Evolutionary conservation across 202 grass and related monocot genomes (phyloP), one percentile per base, ranked within the genome.

Genomic region (Digitaria exilis): DNA sequence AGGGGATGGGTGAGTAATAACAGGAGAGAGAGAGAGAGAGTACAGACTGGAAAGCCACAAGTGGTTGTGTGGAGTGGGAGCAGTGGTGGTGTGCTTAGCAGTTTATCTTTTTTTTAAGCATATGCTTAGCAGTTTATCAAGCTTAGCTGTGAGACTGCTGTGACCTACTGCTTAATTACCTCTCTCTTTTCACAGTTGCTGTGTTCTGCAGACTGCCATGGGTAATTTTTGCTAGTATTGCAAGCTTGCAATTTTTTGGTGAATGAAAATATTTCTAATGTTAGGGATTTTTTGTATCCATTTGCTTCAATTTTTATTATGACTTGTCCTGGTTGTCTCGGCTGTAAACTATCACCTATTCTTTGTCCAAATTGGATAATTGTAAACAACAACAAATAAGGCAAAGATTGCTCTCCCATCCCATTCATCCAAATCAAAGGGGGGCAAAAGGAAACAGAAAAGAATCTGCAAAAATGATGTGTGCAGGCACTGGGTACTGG

Each of bases 21-120:
- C 65, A 65, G 29, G 22, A 80, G 49, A 24, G 35, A 35, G 46
- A 79, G 71, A n/a, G 56, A 21, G 37, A 18, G 70, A 30, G 81
- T 77, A 89, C 87, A 89, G 87, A 73, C 83, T 82, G 87, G 87
- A 85, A 86, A 89, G 87, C 57, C 50, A 77, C 87, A 50, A 57
- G 73, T 67, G 79, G 88, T 61, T 73, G 76, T 75, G 28, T n/a
- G 11, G 35, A 56, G 59, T 14, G 37, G 81, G 14, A 16, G 59
- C 31, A 43, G 37, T 11, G n/a, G 32, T 77, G 25, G 81, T 75
- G 76, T 79, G 80, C 55, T 25, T 82, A 73, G 80, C 80, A 82
- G 29, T 75, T 84, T 39, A 39, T 7, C n/a, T n/a, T n/a, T n/a
- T n/a, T n/a, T n/a, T n/a, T n/a, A n/a, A n/a, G n/a, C n/a, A n/a